Evolutionary conservation across 2,329 filamentous ascomycete genomes (phyloP).

Genomic region (Lachnellula occidentalis): DNA sequence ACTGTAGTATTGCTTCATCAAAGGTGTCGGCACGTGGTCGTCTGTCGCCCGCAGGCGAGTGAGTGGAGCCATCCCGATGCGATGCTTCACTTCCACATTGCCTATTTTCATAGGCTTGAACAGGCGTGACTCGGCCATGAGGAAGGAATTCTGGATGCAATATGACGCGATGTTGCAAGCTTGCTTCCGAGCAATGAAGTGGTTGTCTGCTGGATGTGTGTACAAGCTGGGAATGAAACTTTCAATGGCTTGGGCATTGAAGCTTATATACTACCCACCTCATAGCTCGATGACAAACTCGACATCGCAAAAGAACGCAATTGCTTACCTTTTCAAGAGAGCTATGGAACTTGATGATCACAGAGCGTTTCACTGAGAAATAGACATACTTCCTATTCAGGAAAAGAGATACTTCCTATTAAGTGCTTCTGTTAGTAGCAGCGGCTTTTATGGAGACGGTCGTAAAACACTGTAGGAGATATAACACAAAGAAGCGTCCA

Average conservation of each 20-base stretch:
- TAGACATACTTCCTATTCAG: neutral
- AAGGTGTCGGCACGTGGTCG: conserved; percentile 39
- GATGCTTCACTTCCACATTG: conserved; percentile 35
- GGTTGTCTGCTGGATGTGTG: neutral
- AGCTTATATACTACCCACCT: neutral
- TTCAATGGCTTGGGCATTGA: neutral
- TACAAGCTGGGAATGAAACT: neutral
- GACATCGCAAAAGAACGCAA: neutral
- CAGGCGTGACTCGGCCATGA: conserved; percentile 24
- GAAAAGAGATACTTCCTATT: neutral
- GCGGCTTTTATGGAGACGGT: too few relatives aligned
- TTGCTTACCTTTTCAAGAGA: too few relatives aligned
- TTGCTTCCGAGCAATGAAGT: too few relatives aligned
- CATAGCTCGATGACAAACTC: neutral
- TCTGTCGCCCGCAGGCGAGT: conserved; percentile 48
- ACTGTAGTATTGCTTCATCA: conserved; percentile 46
- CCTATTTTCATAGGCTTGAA: conserved; percentile 42
- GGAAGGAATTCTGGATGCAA: neutral
- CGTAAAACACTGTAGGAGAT: too few relatives aligned
- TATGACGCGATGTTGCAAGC: too few relatives aligned
- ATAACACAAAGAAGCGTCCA: neutral
- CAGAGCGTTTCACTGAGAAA: neutral
- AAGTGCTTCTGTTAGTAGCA: too few relatives aligned
- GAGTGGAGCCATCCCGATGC: conserved; percentile 51
- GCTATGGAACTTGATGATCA: neutral